Evolutionary conservation across 129 eudicot species (phyloP), one percentile per base, ranked within the genome.

Genomic region (Flaveria ramosissima): DNA sequence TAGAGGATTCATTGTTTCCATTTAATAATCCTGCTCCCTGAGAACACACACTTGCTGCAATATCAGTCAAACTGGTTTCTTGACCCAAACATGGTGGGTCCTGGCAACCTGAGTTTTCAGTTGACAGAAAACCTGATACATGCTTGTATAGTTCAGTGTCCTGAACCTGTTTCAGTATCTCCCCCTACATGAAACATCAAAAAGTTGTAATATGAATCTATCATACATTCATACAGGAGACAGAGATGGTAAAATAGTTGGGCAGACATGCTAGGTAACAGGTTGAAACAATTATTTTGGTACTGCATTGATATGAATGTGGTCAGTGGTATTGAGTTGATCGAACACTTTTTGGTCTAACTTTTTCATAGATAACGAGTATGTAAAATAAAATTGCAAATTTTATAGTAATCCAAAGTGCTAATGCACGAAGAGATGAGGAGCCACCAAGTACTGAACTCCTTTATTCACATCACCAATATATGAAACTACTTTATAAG

Each of bases 11-110:
- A 24, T 64, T 67, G 19, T 81, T 89, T 11, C 96, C 97, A 27
- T 89, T 71, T 47, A 90, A 73, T 76, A 94, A 64, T 55, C 84
- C 90, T 41, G 96, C 92, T 83, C 97, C 99, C 59, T 94, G 97
- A 79, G 92, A 94, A 80, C 99, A 94, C 17, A 91, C 89, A 50
- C 78, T 83, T 14, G 96, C 97, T 50, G 99, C 99, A 75, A 91
- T 86, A 63, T 76, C 81, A 4, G 89, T 81, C 70, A 91, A 85
- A 80, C 80, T 85, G 50, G 86, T 84, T 56, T 74, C 85, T 8
- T 30, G 74, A 80, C 80, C 78, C 48, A 64, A 45, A 27, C 77
- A 78, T 7, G 68, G 76, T 21, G 50, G 57, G 83, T 82, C 77
- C 36, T 77, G 78, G 81, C 86, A 83, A 72, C 77, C 73, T 47